A percentile compares a stretch with the other conserved stretches of the same genome.
Evolutionary conservation across 331 rosid species (phyloP).

Genomic region (Pyrus hybrid): DNA sequence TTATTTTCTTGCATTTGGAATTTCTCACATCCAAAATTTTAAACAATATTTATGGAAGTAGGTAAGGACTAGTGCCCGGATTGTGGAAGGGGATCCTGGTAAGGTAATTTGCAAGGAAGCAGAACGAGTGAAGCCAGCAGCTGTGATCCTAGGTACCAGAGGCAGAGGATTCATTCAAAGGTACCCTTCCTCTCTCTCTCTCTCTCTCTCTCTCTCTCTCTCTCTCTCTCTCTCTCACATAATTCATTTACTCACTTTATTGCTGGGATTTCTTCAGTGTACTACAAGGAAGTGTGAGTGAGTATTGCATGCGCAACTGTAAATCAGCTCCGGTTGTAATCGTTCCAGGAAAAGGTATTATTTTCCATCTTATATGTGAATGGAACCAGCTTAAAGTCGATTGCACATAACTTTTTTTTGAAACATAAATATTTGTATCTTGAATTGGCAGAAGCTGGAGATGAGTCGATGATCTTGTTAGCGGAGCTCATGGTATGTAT

Average conservation of each 20-base stretch:
- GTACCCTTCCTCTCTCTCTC: too few relatives aligned
- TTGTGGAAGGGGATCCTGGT: slow-evolving; percentile 67
- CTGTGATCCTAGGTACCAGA: slow-evolving; percentile 64
- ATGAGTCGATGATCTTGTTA: slow-evolving; percentile 46
- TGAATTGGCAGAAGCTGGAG: slow-evolving; percentile 56
- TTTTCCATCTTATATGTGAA: background rate
- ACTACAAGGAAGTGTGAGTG: slow-evolving; percentile 81
- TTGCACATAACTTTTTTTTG: background rate
- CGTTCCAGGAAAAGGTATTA: slow-evolving; percentile 74
- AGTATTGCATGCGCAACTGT: slow-evolving; percentile 66
- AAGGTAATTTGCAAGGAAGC: slow-evolving; percentile 72
- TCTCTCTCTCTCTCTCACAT: too few relatives aligned
- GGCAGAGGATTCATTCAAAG: too few relatives aligned
- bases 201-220: too few relatives aligned
- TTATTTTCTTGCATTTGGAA: background rate
- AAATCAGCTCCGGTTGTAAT: slow-evolving; percentile 75
- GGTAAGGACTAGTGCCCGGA: slow-evolving; percentile 64
- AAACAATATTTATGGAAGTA: slow-evolving; percentile 14
- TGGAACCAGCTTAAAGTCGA: background rate
- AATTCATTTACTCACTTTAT: too few relatives aligned
- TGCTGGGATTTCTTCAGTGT: too few relatives aligned
- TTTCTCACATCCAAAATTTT: background rate
- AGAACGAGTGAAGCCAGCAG: slow-evolving; percentile 59
- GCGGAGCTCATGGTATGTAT: background rate
- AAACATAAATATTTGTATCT: background rate